Conservation (phyloP, 345 rosid species). For the Luvunga scandens region DNA sequence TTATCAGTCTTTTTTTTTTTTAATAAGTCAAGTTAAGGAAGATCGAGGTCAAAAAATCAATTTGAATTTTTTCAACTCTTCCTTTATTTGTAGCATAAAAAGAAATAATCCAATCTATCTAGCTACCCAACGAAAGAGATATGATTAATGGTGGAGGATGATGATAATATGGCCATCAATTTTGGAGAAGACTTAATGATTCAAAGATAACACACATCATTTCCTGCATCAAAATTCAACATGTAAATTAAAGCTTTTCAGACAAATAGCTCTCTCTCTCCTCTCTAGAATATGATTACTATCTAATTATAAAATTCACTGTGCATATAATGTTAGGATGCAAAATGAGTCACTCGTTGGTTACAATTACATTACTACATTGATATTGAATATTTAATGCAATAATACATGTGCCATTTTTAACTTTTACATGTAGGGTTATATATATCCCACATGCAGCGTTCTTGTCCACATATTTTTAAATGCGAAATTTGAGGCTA, state of each 20-base stretch:
- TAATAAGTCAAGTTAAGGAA: too few species aligned
- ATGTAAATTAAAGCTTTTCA: conserved; percentile 20
- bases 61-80: too few species aligned
- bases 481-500: too few species aligned
- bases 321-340: background rate
- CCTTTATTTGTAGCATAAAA: background rate
- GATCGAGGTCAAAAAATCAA: too few species aligned
- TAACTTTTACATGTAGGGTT: too few species aligned
- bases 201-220: conserved; percentile 30
- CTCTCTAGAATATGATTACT: background rate
- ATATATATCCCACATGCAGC: too few species aligned
- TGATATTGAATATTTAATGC: too few species aligned
- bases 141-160: conserved; percentile 12
- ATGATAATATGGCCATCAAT: conserved; percentile 24
- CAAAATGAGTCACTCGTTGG: background rate
- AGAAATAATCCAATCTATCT: background rate
- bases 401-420: background rate
- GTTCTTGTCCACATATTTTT: too few species aligned
- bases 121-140: conserved; percentile 5
- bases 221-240: conserved; percentile 36
- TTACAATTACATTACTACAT: too few species aligned
- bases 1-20: too few species aligned
- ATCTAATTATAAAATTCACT: background rate
- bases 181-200: conserved; percentile 30
- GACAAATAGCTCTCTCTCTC: conserved; percentile 3